Conservation (phyloP, 2,329 filamentous ascomycete genomes). For the Colletotrichum sojae region DNA sequence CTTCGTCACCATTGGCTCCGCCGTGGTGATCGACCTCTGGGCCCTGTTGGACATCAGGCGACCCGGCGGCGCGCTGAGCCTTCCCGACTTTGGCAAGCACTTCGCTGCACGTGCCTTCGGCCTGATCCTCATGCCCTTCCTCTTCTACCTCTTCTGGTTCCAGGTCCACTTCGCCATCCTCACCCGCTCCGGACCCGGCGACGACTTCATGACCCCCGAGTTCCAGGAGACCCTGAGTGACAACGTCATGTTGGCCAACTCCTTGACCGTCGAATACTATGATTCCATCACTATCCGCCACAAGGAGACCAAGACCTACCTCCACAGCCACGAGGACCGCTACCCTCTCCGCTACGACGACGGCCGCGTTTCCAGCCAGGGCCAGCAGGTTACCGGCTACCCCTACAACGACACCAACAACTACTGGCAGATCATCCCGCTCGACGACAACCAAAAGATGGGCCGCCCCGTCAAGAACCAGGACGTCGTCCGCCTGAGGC, state of each 20-base stretch:
- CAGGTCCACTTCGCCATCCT: conserved; percentile 98
- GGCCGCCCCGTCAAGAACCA: conserved; percentile 83
- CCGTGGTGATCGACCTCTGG: conserved; percentile 95
- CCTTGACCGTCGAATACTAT: conserved; percentile 89
- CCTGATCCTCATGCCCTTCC: conserved; percentile 90
- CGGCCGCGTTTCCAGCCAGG: conserved; percentile 95
- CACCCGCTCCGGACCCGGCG: conserved; percentile 88
- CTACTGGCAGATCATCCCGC: conserved; percentile 92
- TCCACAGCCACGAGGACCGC: conserved; percentile 90
- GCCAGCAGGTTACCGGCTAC: conserved; percentile 98
- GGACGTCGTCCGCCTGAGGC: conserved; percentile 88
- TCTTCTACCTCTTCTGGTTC: conserved; percentile 99
- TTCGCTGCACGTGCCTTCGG: conserved; percentile 89
- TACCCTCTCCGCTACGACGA: conserved; percentile 98
- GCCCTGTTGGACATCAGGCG: conserved; percentile 92
- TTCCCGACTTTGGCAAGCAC: conserved; percentile 88
- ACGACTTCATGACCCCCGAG: conserved; percentile 98
- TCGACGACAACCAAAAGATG: conserved; percentile 68
- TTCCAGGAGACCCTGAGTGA: conserved; percentile 98
- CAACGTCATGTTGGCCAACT: conserved; percentile 91
- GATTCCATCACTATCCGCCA: conserved; percentile 90
- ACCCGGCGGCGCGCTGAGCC: conserved; percentile 81
- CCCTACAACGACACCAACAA: conserved; percentile 99
- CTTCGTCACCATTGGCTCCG: conserved; percentile 96
- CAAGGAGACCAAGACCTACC: conserved; percentile 97